These are phyloP conservation scores for Cladosporium colombiae DNA, from an alignment of 2,329 filamentous ascomycete species.

Conservation along the genomic window DNA sequence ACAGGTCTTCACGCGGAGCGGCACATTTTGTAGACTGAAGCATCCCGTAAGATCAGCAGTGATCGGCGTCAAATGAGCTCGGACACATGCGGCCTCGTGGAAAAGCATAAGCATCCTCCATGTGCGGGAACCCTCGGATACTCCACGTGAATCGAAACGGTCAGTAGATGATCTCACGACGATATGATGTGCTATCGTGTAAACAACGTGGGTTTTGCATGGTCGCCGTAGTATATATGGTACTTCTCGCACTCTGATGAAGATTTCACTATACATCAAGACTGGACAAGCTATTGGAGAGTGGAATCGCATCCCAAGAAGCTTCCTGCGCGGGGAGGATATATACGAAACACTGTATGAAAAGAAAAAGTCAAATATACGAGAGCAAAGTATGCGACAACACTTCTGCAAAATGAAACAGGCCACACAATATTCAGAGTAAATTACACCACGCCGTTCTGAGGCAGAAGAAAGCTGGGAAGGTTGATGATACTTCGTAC, in stretches of 20 bases:
- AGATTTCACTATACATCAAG: background rate
- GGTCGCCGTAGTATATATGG: background rate
- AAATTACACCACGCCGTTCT: background rate
- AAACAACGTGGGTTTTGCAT: no score
- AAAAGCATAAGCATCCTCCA: background rate
- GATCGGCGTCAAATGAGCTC: background rate
- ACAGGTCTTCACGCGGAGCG: background rate
- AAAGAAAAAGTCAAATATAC: background rate
- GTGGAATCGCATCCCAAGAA: background rate
- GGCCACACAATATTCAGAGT: background rate
- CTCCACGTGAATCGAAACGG: background rate
- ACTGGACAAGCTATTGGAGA: background rate
- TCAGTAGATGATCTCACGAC: no score
- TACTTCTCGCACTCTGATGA: background rate
- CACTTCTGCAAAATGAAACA: background rate
- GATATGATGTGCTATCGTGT: no score
- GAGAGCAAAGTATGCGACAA: background rate
- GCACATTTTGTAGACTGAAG: background rate
- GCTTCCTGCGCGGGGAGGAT: background rate
- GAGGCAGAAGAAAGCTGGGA: no score
- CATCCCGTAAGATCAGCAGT: background rate
- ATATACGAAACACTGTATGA: background rate
- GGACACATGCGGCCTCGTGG: background rate
- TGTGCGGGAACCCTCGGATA: background rate
- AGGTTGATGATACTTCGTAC: background rate